Conservation (phyloP, 2,329 filamentous ascomycete species). For the Apiospora rasikravindrae region DNA sequence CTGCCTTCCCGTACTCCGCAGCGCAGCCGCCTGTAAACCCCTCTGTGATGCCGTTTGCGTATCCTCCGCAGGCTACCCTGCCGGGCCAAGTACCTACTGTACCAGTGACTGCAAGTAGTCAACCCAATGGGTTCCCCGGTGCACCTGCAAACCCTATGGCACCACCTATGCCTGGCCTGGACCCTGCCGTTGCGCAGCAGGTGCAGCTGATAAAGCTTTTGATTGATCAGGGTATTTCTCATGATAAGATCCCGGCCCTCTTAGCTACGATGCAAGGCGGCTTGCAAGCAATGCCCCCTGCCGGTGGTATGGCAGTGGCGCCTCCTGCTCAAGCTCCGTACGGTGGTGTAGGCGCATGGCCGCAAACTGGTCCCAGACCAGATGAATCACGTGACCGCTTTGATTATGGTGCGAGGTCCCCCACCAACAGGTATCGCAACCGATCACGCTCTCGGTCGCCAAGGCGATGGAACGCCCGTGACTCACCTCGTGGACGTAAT, state of each 20-base stretch:
- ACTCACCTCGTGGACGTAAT: constrained; percentile 66
- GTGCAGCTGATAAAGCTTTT: constrained; percentile 77
- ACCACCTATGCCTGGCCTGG: constrained; percentile 46
- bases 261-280: constrained; percentile 58
- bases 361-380: constrained; percentile 41
- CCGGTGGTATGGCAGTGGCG: constrained; percentile 40
- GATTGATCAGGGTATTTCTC: constrained; percentile 74
- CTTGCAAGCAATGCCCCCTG: constrained; percentile 37
- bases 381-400: constrained; percentile 60
- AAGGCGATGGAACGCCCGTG: constrained; percentile 69
- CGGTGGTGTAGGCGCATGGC: constrained; percentile 35
- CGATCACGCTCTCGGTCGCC: constrained; percentile 80
- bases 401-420: constrained; percentile 66
- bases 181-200: constrained; percentile 69
- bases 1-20: constrained; percentile 48
- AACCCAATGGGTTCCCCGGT: constrained; percentile 42
- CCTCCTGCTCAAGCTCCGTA: constrained; percentile 52
- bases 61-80: constrained; percentile 50
- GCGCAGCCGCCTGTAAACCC: constrained; percentile 65
- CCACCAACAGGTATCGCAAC: constrained; percentile 60
- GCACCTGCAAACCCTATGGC: constrained; percentile 43
- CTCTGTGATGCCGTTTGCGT: constrained; percentile 50
- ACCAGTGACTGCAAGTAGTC: constrained; percentile 43
- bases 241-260: constrained; percentile 74
- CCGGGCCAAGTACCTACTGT: constrained; percentile 39